These are phyloP conservation scores for Hypoxylon sp. DNA, from an alignment of 2,329 filamentous ascomycete genomes.

Conservation along the genomic window DNA sequence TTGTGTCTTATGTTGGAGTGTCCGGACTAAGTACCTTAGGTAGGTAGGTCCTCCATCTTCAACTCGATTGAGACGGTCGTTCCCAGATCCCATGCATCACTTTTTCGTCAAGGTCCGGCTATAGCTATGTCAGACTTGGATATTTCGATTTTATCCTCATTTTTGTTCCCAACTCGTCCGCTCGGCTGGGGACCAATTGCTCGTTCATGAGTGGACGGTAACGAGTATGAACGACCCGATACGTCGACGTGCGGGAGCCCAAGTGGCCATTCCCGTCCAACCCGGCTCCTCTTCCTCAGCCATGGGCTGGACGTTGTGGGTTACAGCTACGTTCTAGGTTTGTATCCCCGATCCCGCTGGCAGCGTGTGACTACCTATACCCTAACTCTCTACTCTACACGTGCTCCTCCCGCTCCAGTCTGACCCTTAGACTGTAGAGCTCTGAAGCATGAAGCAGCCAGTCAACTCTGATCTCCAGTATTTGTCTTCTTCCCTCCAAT, in stretches of 20 bases:
- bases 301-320: background rate
- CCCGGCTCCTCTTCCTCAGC: conserved; percentile 12
- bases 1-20: conserved; percentile 21
- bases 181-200: conserved; percentile 24
- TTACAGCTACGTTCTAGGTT: conserved; percentile 9
- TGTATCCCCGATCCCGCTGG: conserved; percentile 31
- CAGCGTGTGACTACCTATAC: conserved; percentile 17
- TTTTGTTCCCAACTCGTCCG: conserved; percentile 17
- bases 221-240: conserved; percentile 13
- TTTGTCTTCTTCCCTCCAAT: conserved; percentile 12
- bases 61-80: background rate
- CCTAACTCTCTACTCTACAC: conserved; percentile 1
- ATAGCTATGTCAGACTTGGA: conserved; percentile 27
- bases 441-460: conserved; percentile 3
- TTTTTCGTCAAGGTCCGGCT: conserved; percentile 14
- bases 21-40: conserved; percentile 2
- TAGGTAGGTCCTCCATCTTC: background rate
- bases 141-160: too few species aligned
- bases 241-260: conserved; percentile 26
- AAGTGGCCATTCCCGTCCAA: conserved; percentile 26
- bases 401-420: conserved; percentile 1
- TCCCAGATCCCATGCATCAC: conserved; percentile 25
- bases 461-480: conserved; percentile 18
- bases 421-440: conserved; percentile 5
- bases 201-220: conserved; percentile 11